Conservation (phyloP, 2,329 filamentous ascomycete species). For the Talaromyces sp. region DNA sequence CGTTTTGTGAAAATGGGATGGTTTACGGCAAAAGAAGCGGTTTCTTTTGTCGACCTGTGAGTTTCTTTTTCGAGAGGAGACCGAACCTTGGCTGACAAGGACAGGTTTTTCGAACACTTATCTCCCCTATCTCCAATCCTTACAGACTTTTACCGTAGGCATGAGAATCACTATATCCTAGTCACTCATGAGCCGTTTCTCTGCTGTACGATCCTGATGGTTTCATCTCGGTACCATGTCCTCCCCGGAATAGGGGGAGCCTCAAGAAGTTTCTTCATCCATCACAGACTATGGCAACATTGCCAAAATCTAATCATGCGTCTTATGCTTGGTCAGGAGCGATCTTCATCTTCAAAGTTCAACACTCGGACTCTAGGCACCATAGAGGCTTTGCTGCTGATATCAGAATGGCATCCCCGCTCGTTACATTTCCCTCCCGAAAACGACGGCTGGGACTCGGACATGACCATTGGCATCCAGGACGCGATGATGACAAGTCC, state of each 20-base stretch:
- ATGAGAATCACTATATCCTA: constrained; percentile 43
- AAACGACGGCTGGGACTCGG: constrained; percentile 51
- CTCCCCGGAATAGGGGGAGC: constrained; percentile 35
- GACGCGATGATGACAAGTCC: constrained; percentile 27
- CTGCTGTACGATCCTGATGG: constrained; percentile 49
- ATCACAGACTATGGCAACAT: constrained; percentile 50
- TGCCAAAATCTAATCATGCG: constrained; percentile 49
- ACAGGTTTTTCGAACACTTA: constrained; percentile 44
- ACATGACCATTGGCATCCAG: constrained; percentile 34
- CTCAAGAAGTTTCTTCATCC: constrained; percentile 47
- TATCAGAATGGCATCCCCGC: constrained; percentile 53
- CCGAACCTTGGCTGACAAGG: constrained; percentile 4
- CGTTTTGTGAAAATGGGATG: constrained; percentile 52
- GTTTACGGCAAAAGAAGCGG: constrained; percentile 50
- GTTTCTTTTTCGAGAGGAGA: constrained; percentile 13
- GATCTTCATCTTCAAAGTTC: constrained; percentile 42
- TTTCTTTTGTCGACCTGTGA: constrained; percentile 46
- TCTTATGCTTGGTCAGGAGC: constrained; percentile 50
- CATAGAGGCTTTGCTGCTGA: constrained; percentile 48
- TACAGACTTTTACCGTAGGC: constrained; percentile 43
- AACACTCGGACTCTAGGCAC: constrained; percentile 46
- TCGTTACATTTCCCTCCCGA: constrained; percentile 50
- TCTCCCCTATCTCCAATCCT: constrained; percentile 46
- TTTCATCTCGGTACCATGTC: constrained; percentile 47
- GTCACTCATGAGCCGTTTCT: constrained; percentile 49